These are phyloP conservation scores for Biancaea sappan DNA, from an alignment of 306 rosid species.

Conservation along the genomic window DNA sequence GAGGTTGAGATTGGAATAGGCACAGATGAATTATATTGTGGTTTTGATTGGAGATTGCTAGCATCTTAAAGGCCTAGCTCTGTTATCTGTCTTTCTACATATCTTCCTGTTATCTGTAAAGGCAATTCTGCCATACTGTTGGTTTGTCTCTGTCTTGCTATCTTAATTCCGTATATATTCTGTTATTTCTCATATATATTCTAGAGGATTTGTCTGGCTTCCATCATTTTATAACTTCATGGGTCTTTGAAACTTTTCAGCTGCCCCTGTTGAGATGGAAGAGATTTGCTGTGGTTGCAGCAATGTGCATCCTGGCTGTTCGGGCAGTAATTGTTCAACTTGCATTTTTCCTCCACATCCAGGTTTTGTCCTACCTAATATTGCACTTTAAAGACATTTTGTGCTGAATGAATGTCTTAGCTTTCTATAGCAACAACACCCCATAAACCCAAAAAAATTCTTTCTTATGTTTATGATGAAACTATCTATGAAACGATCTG, in stretches of 20 bases:
- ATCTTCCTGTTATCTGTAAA: too few relatives aligned
- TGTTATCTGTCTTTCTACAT: too few relatives aligned
- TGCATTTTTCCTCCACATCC: constrained; percentile 95
- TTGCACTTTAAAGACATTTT: constrained; percentile 10
- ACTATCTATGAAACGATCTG: constrained; percentile 5
- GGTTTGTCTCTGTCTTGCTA: too few relatives aligned
- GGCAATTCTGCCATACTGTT: too few relatives aligned
- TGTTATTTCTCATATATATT: too few relatives aligned
- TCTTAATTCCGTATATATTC: too few relatives aligned
- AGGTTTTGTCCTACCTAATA: constrained; percentile 54
- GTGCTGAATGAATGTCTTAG: constrained; percentile 22
- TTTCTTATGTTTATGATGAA: constrained; percentile 14
- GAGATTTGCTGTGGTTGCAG: constrained; percentile 88
- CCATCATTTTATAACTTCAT: constrained; percentile 17
- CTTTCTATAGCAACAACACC: constrained; percentile 2
- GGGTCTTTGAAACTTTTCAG: constrained; percentile 46
- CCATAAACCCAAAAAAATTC: neutral
- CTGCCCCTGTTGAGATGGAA: constrained; percentile 93
- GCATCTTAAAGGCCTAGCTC: too few relatives aligned
- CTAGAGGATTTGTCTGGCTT: too few relatives aligned
- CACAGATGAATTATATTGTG: too few relatives aligned
- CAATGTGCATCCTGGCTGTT: constrained; percentile 93
- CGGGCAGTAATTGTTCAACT: constrained; percentile 97
- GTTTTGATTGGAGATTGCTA: too few relatives aligned
- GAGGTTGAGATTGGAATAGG: too few relatives aligned